Base-by-base conservation (phyloP, 1,284 basidiomycete species). In the Moniliophthora roreri region DNA sequence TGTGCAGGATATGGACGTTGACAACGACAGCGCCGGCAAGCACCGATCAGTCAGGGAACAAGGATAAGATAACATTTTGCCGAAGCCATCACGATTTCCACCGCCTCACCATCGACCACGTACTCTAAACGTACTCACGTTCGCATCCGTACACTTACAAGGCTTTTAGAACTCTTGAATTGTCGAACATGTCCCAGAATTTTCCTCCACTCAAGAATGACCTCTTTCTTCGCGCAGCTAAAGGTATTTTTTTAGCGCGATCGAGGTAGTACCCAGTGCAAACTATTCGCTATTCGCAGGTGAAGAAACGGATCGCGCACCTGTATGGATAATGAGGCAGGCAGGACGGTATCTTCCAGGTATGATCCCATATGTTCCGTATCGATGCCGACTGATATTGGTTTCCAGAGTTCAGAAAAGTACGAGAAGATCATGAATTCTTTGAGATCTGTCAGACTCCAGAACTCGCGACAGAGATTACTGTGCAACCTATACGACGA, bases 311-410 rank as follows among this genome's bases (percentile, higher is more conserved):
- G 90, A 93, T 65, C 85, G 93, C 54, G 93, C 96, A 2, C 96
- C 96, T 11, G 94, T 97, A 57, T 99, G 96, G 96, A 91, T 98
- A 57, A 99, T 99, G 96, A 84, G 97, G 32, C 96, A 99, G 69
- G 97, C 97, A 18, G 95, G 96, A 42, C 82, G 95, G 51, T 97
- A 97, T 72, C 83, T 98, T 48, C 95, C 95, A 70, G 95, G 93
- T 93, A 64, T 21, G 48, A 48, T 39, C 32, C 11, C 15, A 42
- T 48, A 35, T 20, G 7, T 15, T 28, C 38, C n/a, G 26, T 16
- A 39, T 23, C 44, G 23, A 48, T 52, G 39, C 52, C 56, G 21
- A 41, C 34, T n/a, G 20, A 16, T 37, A 45, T 36, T 16, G 23
- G 21, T 49, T 23, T 49, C 23, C 72, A 95, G 93, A 95, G 72